These are phyloP conservation scores for Alternaria alternata DNA, from an alignment of 2,329 filamentous ascomycete species.

Conservation along the genomic window DNA sequence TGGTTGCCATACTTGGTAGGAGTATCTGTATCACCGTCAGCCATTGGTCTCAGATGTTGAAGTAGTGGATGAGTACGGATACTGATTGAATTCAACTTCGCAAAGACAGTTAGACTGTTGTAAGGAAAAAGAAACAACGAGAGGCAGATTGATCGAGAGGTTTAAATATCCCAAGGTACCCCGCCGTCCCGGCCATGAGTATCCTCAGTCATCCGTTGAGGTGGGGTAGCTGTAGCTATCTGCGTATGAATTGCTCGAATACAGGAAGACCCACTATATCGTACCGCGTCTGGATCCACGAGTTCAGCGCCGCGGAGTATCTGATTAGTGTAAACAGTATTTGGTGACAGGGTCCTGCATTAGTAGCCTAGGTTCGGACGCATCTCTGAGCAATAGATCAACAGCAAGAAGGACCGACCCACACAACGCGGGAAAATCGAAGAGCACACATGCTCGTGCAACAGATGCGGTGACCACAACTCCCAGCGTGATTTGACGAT, in stretches of 20 bases:
- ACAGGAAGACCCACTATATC: constrained; percentile 14
- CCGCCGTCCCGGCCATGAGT: constrained; percentile 14
- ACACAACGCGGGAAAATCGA: not conserved
- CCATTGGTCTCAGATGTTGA: constrained; percentile 11
- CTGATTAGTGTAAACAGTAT: constrained; percentile 10
- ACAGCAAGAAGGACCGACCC: not conserved
- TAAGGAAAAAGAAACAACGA: constrained; percentile 1
- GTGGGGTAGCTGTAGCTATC: constrained; percentile 36
- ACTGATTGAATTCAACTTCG: not conserved
- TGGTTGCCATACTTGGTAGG: constrained; percentile 42
- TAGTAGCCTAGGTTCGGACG: constrained; percentile 4
- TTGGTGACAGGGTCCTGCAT: constrained; percentile 4
- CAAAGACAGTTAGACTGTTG: constrained; percentile 1
- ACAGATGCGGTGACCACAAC: not conserved
- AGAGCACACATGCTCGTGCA: not conserved
- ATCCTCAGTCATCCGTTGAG: constrained; percentile 34
- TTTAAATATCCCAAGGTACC: constrained; percentile 31
- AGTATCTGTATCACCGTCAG: constrained; percentile 35
- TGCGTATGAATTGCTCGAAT: constrained; percentile 17
- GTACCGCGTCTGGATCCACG: constrained; percentile 4
- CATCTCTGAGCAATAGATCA: constrained; percentile 8
- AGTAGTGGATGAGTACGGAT: constrained; percentile 31
- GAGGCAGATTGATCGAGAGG: constrained; percentile 10
- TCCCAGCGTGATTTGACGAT: not conserved
- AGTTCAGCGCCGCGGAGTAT: constrained; percentile 12